Evolutionary conservation across 1,284 basidiomycete species (phyloP), one percentile per base, ranked within the genome.

Genomic region (Takashimella tepidaria): DNA sequence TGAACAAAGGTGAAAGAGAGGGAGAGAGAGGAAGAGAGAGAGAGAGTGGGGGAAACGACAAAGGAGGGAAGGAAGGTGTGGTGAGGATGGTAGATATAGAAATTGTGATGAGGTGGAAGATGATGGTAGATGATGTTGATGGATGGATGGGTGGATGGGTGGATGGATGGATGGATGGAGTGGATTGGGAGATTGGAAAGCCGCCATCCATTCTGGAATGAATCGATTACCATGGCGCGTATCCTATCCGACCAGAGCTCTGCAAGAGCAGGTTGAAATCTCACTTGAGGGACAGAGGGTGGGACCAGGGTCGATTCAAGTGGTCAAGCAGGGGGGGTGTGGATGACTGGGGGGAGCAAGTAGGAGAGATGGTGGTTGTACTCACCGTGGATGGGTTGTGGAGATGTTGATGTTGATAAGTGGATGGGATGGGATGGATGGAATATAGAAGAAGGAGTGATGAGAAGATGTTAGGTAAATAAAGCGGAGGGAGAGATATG

Each of bases 1-100:
- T 43, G 41, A 16, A 41, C n/a, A 3, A 16, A 42, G 23, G 51
- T 49, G 40, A 42, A 50, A 50, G 49, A 50, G 53, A 23, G 27
- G 24, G 27, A 12, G 12, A 20, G 25, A 13, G 16, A 26, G 50
- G 44, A 8, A 40, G 51, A 20, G 21, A 16, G 44, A 22, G 31
- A 44, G n/a, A 40, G 37, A 40, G 40, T 27, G 44, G 5, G 26
- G 47, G 31, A 37, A 20, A 24, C 12, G 31, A 43, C 45, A 47
- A 42, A 47, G 20, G 26, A 54, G 48, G n/a, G 41, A 37, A 16
- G 27, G 37, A 26, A 41, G 49, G 49, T 41, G 42, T 12, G 42
- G 42, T 12, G 21, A n/a, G 42, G 42, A 43, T 40, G 37, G n/a
- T 40, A 19, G n/a, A 40, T 11, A 19, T 11, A 40, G 37, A 11